phyloP scores from a whole-genome alignment of 164 flowering plant species.

The Warburgia ugandensis region DNA sequence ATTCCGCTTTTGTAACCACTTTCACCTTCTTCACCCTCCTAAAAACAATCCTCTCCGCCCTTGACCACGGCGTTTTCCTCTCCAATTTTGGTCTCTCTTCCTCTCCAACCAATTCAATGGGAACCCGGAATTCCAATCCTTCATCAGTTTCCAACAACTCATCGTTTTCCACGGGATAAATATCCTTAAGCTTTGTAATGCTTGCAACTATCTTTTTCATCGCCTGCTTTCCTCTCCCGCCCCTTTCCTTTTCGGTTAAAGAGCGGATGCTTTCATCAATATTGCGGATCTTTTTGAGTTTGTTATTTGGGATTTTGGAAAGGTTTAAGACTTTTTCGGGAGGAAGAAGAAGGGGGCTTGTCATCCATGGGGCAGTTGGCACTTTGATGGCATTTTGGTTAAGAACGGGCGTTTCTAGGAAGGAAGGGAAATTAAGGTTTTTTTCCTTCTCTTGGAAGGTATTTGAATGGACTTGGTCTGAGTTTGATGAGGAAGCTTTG shows the following conservation, averaged over 20 bases:
- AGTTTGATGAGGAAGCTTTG: too few relatives aligned
- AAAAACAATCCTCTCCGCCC: constrained; percentile 37
- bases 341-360: constrained; percentile 44
- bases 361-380: constrained; percentile 94
- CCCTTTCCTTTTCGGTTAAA: constrained; percentile 41
- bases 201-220: constrained; percentile 42
- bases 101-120: constrained; percentile 17
- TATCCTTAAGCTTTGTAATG: constrained; percentile 36
- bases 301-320: constrained; percentile 21
- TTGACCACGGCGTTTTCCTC: constrained; percentile 66
- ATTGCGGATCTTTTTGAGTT: constrained; percentile 2
- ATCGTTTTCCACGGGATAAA: background rate
- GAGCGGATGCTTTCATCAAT: constrained; percentile 12
- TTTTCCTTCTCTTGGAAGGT: too few relatives aligned
- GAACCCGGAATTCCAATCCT: constrained; percentile 22
- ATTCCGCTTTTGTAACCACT: constrained; percentile 41
- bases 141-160: constrained; percentile 5
- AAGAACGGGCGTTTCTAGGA: too few relatives aligned
- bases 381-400: too few relatives aligned
- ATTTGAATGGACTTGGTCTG: too few relatives aligned
- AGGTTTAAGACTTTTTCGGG: constrained; percentile 40
- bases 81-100: constrained; percentile 14
- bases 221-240: constrained; percentile 55
- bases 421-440: too few relatives aligned
- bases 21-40: constrained; percentile 56